These are phyloP conservation scores for Aquilaria yunnanensis DNA, from an alignment of 345 rosid species.

Conservation along the genomic window DNA sequence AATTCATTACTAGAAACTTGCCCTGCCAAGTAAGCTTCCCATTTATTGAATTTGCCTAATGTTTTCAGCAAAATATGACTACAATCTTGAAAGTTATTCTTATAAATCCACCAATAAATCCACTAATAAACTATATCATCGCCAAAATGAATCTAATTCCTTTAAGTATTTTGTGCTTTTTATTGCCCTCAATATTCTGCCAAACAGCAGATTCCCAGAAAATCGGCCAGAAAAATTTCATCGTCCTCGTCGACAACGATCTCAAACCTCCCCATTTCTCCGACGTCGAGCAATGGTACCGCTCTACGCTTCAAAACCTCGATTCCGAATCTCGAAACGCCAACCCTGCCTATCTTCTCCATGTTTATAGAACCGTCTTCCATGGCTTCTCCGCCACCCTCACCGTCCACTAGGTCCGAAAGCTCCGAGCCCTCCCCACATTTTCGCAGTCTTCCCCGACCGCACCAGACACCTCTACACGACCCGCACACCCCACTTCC, in stretches of 20 bases:
- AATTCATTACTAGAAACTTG: too few relatives aligned
- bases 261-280: conserved; percentile 10
- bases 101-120: too few relatives aligned
- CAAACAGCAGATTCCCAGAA: too few relatives aligned
- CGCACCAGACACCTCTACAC: conserved; percentile 11
- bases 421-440: conserved; percentile 7
- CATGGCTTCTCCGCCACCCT: conserved; percentile 24
- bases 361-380: conserved; percentile 18
- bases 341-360: neutral
- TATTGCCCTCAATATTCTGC: too few relatives aligned
- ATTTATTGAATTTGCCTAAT: too few relatives aligned
- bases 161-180: too few relatives aligned
- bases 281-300: conserved; percentile 7
- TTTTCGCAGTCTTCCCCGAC: conserved; percentile 16
- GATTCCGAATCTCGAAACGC: neutral
- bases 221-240: neutral
- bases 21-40: too few relatives aligned
- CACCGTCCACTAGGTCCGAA: neutral
- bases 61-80: too few relatives aligned
- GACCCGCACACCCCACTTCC: conserved; percentile 24
- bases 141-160: too few relatives aligned
- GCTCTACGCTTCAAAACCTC: conserved; percentile 3
- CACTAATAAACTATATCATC: too few relatives aligned
- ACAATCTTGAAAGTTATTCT: too few relatives aligned
- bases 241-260: conserved; percentile 9